Base-by-base conservation (phyloP, 805 yeast genomes). In the Lipomyces japonicus region DNA sequence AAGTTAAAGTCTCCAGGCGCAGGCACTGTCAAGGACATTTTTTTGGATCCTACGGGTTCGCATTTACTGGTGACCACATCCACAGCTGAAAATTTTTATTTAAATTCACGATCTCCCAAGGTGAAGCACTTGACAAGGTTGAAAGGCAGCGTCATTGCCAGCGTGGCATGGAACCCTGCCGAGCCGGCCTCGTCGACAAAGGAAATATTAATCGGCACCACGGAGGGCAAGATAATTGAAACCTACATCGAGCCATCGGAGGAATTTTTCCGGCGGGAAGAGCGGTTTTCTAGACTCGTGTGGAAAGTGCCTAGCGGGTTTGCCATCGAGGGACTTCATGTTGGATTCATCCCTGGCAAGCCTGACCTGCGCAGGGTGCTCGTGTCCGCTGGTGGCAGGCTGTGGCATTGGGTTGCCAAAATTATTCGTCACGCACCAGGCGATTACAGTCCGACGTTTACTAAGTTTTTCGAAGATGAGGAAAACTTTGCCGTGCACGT, bases 31-130 rank as follows among this genome's bases (percentile, higher is more conserved):
- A 63, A 61, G 21, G 59, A 64, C 34, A 65, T 79, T 1, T 80
- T 68, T 59, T 64, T 75, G 39, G 84, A 80, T 60, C 74, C 76
- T 0, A 61, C 74, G 0, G 84, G 85, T 1, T 63, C 67, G 9
- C 82, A 79, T 58, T 61, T 81, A 31, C 67, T 81, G 9, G 71
- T 78, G 1, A 70, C 79, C 5, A 76, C 82, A 0, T 60, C 66
- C 4, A 66, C 64, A 26, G 67, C 71, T 32, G 80, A 78, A 44
- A 75, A 74, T 58, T 78, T 66, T 59, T 78, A 77, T 53, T 61
- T 78, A 34, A 73, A 76, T 58, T 60, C 64, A n/a, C 65, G 66
- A 3, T 65, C 77, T 9, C 62, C 65, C 2, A 70, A 68, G 16
- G 72, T 74, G 55, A 73, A 73, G 50, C 63, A 63, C 14, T 63